Evolutionary conservation across 768 basidiomycete genomes (phyloP), one percentile per base, ranked within the genome.

Genomic region (Tricholoma terreum): DNA sequence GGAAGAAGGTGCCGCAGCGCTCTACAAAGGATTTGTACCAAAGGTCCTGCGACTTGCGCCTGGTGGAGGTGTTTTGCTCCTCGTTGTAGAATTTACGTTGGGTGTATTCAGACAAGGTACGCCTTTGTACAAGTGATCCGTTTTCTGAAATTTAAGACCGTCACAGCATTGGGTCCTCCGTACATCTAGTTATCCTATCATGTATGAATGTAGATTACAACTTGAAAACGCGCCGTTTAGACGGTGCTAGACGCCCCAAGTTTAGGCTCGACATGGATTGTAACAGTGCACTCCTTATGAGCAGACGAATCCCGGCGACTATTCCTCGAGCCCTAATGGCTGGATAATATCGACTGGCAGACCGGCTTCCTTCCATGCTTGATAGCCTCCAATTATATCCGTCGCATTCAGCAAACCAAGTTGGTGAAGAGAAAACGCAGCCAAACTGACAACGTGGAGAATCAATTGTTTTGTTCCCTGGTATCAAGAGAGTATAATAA

Each of bases 41-140:
- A 99, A 99, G 72, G 94, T 97, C 3, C 81, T 98, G 42, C 84
- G 96, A 62, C 81, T 99, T 22, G 96, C 95, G 11, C 96, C 96
- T 0, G 96, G 96, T 43, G 96, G 96, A 51, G 96, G 96, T 70
- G 88, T 99, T 11, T 73, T 99, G 30, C 77, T 99, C 27, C 81
- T 99, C 33, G 95, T 95, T n/a, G 93, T 95, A 15, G 92, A 94
- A 71, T 86, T 90, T 59, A 92, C 90, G 2, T 71, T 94, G 36
- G 84, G 81, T 17, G 65, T 89, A 56, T 92, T 95, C 71, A 83
- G 92, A 61, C 77, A 84, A 65, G 81, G 90, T 90, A 60, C 19
- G 76, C 67, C 9, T 22, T 53, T 55, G 34, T 34, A 30, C 50
- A 46, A 24, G 14, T 36, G 56, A 10, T 54, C 15, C 42, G 27